Conservation (phyloP, 768 basidiomycete genomes). For the Boletus vinaceobasis region DNA sequence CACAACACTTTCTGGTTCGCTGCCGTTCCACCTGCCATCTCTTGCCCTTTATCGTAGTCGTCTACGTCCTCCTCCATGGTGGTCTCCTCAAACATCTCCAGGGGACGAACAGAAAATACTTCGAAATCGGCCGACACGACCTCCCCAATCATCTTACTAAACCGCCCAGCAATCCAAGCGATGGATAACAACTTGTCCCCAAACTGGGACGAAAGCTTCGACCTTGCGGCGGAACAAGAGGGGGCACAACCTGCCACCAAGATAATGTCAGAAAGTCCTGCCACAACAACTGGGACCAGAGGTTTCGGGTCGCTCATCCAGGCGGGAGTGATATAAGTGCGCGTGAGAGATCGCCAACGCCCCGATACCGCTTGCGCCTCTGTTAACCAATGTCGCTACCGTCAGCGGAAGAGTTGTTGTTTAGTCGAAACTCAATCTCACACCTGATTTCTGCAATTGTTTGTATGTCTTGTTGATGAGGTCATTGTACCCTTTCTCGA, state of each 20-base stretch:
- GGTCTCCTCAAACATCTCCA: neutral
- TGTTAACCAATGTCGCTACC: neutral
- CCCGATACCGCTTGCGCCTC: constrained; percentile 8
- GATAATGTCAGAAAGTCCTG: constrained; percentile 4
- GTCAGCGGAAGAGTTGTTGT: neutral
- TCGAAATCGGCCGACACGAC: constrained; percentile 7
- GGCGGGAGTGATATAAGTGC: neutral
- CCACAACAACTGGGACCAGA: neutral
- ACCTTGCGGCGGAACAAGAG: neutral
- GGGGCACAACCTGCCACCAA: constrained; percentile 3
- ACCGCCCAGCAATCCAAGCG: neutral
- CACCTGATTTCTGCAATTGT: constrained; percentile 3
- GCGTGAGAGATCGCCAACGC: constrained; percentile 12
- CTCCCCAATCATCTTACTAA: constrained; percentile 9
- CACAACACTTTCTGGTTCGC: constrained; percentile 7
- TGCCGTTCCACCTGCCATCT: neutral
- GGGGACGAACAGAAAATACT: neutral
- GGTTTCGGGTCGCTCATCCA: neutral
- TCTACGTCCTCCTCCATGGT: neutral
- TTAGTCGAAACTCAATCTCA: neutral
- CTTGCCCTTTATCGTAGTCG: neutral
- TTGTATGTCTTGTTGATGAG: constrained; percentile 6
- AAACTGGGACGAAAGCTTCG: constrained; percentile 1
- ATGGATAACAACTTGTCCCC: neutral
- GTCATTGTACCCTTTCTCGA: neutral